Base-by-base conservation (phyloP, 2,329 filamentous ascomycete genomes). In the Nothophoma quercina region DNA sequence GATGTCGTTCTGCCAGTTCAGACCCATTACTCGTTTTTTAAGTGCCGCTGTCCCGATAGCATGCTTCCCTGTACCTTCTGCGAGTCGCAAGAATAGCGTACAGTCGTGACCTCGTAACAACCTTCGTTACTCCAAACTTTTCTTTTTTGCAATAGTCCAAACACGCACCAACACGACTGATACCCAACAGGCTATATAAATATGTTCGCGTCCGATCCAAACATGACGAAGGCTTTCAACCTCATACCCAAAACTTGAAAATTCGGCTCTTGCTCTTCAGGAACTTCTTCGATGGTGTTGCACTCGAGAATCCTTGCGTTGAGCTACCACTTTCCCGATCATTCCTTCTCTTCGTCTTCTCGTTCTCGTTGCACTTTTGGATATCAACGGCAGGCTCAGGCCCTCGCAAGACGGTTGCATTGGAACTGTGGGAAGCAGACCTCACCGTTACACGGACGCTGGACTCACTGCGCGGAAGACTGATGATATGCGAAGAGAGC, bases 241-340 rank as follows among this genome's bases (percentile, higher is more conserved):
- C 3, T 65, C 51, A 71, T 46, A 63, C 47, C 65, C 71, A 75
- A 55, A 75, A 73, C 42, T 69, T 74, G 58, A 75, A 71, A 23
- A 74, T 69, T 42, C 60, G 58, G 46, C 69, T 72, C 45, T 69
- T 74, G 55, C 64, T 72, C 51, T 71, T 74, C 38, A 67, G 39
- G 30, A 67, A 70, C 43, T 65, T 69, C 46, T 65, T 71, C 16
- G 60, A 61, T 22, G 65, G 59, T 13, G 58, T 51, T 32, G 45
- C 38, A 15, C 49, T 33, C 2, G 48, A 33, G 2, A 44, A 42
- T n/a, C 33, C 46, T 13, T 41, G 49, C 16, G 51, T 51, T 9
- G 51, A 47, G 10, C 45, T 53, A 18, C 42, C 13, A 33, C 45
- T 45, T 6, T 59, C 59, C 15, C 51, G 48, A 7, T 45, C 53